Evolutionary conservation across 1,284 basidiomycete genomes (phyloP).

Genomic region (Apiotrichum veenhuisii): DNA sequence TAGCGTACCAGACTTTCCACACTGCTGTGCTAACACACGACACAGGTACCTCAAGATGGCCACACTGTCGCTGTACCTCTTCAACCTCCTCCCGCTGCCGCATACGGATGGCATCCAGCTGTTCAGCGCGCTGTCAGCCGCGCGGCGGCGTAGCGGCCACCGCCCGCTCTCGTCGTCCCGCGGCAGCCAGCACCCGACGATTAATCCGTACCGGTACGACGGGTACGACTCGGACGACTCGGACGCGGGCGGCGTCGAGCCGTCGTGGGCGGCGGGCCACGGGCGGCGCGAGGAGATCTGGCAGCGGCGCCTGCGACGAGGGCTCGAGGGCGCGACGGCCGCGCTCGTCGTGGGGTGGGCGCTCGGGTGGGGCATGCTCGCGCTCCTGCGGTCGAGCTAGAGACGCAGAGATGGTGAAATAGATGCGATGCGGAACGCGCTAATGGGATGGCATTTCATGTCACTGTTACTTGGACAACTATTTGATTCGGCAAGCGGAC

Average conservation of each 20-base stretch:
- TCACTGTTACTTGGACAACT: too few relatives aligned
- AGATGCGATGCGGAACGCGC: too few relatives aligned
- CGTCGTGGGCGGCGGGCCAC: conserved; percentile 13
- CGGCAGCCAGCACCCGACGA: conserved; percentile 16
- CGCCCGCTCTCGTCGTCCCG: conserved; percentile 7
- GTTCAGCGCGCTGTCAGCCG: conserved; percentile 23
- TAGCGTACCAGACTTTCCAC: too few relatives aligned
- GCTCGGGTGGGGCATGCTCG: conserved; percentile 33
- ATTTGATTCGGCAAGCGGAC: too few relatives aligned
- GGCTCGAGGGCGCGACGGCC: conserved; percentile 23
- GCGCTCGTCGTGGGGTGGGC: conserved; percentile 24
- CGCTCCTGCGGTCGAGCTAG: conserved; percentile 30
- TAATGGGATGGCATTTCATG: too few relatives aligned
- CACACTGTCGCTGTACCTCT: conserved; percentile 40
- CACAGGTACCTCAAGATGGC: conserved; percentile 39
- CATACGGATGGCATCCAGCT: conserved; percentile 42
- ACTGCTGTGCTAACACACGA: background rate
- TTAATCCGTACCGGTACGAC: conserved; percentile 15
- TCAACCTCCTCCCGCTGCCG: conserved; percentile 47
- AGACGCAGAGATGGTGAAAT: too few relatives aligned
- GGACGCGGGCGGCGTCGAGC: conserved; percentile 27
- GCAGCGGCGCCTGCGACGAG: conserved; percentile 26
- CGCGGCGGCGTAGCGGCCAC: background rate
- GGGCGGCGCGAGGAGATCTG: conserved; percentile 27
- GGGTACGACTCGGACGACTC: conserved; percentile 23